Base-by-base conservation (phyloP, 495 filamentous ascomycete genomes). In the Podospora appendiculata region DNA sequence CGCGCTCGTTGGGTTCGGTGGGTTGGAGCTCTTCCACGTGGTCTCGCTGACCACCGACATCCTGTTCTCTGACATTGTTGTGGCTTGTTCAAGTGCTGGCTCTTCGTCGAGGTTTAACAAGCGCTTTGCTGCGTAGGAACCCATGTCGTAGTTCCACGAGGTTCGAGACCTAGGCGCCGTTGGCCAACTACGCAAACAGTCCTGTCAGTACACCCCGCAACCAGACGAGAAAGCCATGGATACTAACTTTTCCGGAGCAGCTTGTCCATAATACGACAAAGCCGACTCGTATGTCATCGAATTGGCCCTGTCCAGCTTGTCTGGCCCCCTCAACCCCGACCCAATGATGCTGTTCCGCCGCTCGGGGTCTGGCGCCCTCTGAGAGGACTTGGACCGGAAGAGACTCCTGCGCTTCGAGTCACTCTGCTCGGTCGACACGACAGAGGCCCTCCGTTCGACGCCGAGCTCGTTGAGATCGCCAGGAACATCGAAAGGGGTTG, bases 121-220 rank as follows among this genome's bases (percentile, higher is more conserved):
- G 25, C 71, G 66, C 41, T 70, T 61, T 9, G 69, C 66, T 51
- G 70, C 71, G 53, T 77, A 75, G 42, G 72, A 69, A 25, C 56
- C 53, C 18, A 65, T 44, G 46, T 75, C 65, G 56, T 74, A 73
- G 45, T 70, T 68, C 56, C 68, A 66, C 25, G 70, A 72, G 13
- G 65, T 55, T 49, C 65, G 70, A 43, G 65, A 61, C 34, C 53
- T 53, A 38, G 61, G 59, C 41, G 56, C 51, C 35, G 25, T 16
- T 8, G 61, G 58, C 53, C 61, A 57, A 39, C 60, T 70, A 42
- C 51, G 33, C 13, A 36, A 17, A 39, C 46, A 51, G 25, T 25
- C 25, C 25, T 25, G 25, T 25, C 25, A 25, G 25, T 25, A 25
- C 25, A 25, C 5, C 25, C 25, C 25, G 25, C 25, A 25, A 25